Base-by-base conservation (phyloP, 306 rosid species). In the Dalbergia oliveri region DNA sequence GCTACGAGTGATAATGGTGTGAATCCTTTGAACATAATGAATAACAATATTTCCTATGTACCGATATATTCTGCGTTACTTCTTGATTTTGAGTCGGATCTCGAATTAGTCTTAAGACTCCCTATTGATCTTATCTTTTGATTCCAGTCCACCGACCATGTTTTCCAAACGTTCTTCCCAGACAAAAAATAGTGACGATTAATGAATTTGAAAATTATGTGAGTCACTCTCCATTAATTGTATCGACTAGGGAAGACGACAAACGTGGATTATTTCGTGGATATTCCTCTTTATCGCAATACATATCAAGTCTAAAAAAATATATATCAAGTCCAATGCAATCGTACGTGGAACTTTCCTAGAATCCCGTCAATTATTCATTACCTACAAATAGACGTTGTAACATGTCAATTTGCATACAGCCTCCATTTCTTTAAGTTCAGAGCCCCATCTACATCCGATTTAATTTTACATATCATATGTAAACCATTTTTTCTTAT, bases 391-490 rank as follows among this genome's bases (percentile, higher is more conserved):
- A 4, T 72, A 73, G 75, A 65, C 85, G 74, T 59, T 77, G 65
- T 43, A 75, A 73, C 78, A 53, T 66, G 83, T 72, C 83, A 77
- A 72, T 47, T 72, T 78, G 78, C 78, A 33, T 9, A 31, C 71
- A 49, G 41, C 13, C 4, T 72, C 34, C 33, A 10, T 14, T 85
- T 81, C 79, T 82, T 77, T 43, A 61, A 76, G 44, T 39, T 59
- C 66, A 60, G 50, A 75, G 60, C 50, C 66, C 11, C 72, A 61
- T 50, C 49, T 8, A 9, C 14, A 69, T 21, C 76, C 66, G 41
- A 26, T 26, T 26, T 26, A 26, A 60, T 4, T 34, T 66, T 34
- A 18, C 62, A 44, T 47, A 76, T 66, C 5, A 53, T 4, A 4
- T 21, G 63, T 34, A 21, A 49, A 3, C 9, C 37, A 1, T 11